Evolutionary conservation across 805 yeast species (phyloP), one percentile per base, ranked within the genome.

Genomic region (Ogataea pini): DNA sequence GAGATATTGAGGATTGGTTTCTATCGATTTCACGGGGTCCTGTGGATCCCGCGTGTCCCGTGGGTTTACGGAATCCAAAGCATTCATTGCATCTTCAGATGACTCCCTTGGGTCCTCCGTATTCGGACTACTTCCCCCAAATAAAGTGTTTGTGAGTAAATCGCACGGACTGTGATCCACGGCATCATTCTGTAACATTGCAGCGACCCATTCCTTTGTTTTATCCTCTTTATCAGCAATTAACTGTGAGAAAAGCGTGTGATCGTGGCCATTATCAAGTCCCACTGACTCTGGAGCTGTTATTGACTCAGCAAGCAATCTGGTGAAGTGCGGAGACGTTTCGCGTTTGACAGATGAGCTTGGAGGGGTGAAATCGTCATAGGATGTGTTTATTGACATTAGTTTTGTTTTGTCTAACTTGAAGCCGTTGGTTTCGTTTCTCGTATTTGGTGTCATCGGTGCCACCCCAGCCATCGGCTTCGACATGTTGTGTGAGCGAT

Each of bases 181-280:
- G 10, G 40, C 29, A n/a, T 49, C 50, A 17, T 56, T 50, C 18
- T 54, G 47, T n/a, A 58, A 27, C 22, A 58, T 44, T 6, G 49
- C 49, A 12, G 51, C 52, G 12, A 52, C 54, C 62, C 62, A 58
- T 9, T 51, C 54, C 31, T 50, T 52, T 9, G 57, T 38, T 9
- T 53, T 54, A 12, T 48, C 43, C 8, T 50, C 50, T 8, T 56
- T 44, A 18, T 50, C 46, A 9, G 38, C 39, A 36, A 55, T 24
- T n/a, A 58, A 42, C 22, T 53, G 57, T 10, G 44, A 44, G 20
- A 57, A 49, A 17, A 52, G 39, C 12, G 49, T 42, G 7, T 49
- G 47, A n/a, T 57, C 56, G 6, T 53, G 56, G 20, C 47, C 44
- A 5, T 38, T 29, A 22, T 38, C 32, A 13, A 25, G 31, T 7